Percentiles rank a stretch among this genome's conserved stretches.
Conservation (phyloP, 768 basidiomycete genomes). For the Russula vinacea region DNA sequence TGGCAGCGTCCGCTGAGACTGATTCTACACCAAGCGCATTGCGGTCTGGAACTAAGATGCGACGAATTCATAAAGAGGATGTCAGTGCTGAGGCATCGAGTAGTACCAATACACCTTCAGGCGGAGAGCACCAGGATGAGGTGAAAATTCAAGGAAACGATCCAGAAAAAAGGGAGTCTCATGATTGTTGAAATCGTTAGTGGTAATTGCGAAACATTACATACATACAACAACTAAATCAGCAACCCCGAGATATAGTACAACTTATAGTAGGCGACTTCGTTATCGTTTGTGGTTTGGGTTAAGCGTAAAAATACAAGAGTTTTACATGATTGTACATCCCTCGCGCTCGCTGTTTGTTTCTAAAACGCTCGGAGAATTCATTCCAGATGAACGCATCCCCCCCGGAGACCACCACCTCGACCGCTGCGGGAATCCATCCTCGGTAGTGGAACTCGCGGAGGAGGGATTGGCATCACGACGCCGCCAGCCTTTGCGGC, state of each 20-base stretch:
- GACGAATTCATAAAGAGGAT: not conserved
- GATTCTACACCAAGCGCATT: not conserved
- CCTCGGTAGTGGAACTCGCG: conserved; percentile 36
- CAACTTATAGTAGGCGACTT: conserved; percentile 3
- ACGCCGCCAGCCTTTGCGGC: conserved; percentile 48
- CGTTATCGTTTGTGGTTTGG: not conserved
- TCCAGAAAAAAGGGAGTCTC: conserved; percentile 20
- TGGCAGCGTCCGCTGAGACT: not conserved
- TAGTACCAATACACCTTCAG: conserved; percentile 18
- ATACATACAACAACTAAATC: conserved; percentile 33
- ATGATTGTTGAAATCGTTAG: not conserved
- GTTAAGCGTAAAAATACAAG: conserved; percentile 21
- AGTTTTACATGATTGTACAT: conserved; percentile 63
- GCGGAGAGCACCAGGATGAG: not conserved
- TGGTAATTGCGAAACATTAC: not conserved
- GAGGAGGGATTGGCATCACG: conserved; percentile 43
- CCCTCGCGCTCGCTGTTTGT: conserved; percentile 49
- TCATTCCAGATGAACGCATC: conserved; percentile 47
- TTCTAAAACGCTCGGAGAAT: conserved; percentile 47
- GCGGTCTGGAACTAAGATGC: conserved; percentile 1
- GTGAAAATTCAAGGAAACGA: conserved; percentile 15
- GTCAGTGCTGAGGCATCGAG: not conserved
- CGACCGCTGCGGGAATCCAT: conserved; percentile 30
- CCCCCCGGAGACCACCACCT: conserved; percentile 58
- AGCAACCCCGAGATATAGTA: conserved; percentile 34